phyloP scores from a whole-genome alignment of 805 yeast species.

The Candida ortonii region DNA sequence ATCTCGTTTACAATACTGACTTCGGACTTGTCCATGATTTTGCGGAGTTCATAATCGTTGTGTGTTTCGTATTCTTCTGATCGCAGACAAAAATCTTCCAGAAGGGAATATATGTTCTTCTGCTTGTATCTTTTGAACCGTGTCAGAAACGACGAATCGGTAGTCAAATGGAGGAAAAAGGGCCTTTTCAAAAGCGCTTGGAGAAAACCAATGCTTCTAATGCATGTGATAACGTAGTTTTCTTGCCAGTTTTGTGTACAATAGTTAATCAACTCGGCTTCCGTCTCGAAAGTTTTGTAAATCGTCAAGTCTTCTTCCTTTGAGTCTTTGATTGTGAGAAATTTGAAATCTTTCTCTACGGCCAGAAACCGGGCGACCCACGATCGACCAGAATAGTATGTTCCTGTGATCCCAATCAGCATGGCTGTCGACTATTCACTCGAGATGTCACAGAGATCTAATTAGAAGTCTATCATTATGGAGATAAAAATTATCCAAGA shows the following conservation, averaged over 20 bases:
- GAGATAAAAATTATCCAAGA: neutral
- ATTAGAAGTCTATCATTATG: neutral
- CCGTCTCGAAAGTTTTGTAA: slow-evolving; percentile 33
- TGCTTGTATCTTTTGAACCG: slow-evolving; percentile 39
- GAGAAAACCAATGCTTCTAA: slow-evolving; percentile 42
- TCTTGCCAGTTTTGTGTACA: slow-evolving; percentile 67
- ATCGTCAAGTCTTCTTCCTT: slow-evolving; percentile 23
- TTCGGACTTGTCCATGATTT: slow-evolving; percentile 46
- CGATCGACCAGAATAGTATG: slow-evolving; percentile 62
- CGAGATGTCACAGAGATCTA: neutral
- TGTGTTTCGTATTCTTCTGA: slow-evolving; percentile 13
- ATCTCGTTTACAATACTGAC: slow-evolving; percentile 56
- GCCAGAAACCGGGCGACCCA: slow-evolving; percentile 59
- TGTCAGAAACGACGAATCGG: slow-evolving; percentile 65
- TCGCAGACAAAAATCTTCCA: slow-evolving; percentile 17
- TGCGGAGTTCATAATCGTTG: slow-evolving; percentile 31
- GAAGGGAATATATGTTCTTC: slow-evolving; percentile 10
- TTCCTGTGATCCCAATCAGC: slow-evolving; percentile 77
- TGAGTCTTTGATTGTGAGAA: slow-evolving; percentile 26
- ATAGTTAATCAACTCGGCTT: slow-evolving; percentile 49
- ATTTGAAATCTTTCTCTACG: slow-evolving; percentile 47
- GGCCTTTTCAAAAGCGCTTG: slow-evolving; percentile 63
- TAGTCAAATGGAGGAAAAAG: slow-evolving; percentile 73
- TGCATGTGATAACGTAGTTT: slow-evolving; percentile 56
- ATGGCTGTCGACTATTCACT: slow-evolving; percentile 32